Evolutionary conservation across 1,284 basidiomycete genomes (phyloP).

Genomic region (Prillingera fragicola): DNA sequence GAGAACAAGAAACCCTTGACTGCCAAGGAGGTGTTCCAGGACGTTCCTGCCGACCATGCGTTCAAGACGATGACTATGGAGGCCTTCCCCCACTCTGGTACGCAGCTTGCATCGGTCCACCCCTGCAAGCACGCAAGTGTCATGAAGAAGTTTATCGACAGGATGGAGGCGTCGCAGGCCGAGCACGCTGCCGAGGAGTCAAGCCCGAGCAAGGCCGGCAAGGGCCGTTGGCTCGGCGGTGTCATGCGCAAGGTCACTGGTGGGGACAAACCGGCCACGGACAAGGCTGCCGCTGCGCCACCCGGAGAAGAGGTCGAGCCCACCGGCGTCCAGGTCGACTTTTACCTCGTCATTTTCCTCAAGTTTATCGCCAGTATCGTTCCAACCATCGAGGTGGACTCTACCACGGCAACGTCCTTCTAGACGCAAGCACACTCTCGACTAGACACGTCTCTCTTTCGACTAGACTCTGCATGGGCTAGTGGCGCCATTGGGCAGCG

Average conservation of each 20-base stretch:
- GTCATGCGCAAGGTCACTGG: slow-evolving; percentile 68
- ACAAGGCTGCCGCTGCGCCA: slow-evolving; percentile 43
- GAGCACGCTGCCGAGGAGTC: slow-evolving; percentile 48
- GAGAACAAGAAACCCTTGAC: slow-evolving; percentile 85
- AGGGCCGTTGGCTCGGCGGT: slow-evolving; percentile 68
- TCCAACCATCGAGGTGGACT: slow-evolving; percentile 74
- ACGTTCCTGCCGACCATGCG: slow-evolving; percentile 94
- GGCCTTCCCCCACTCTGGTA: slow-evolving; percentile 84
- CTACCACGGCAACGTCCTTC: slow-evolving; percentile 20
- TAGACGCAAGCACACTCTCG: slow-evolving; percentile 3
- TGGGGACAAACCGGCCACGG: slow-evolving; percentile 31
- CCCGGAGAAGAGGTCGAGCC: slow-evolving; percentile 54
- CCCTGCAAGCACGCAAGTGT: slow-evolving; percentile 98
- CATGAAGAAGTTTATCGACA: slow-evolving; percentile 99
- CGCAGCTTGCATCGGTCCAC: slow-evolving; percentile 85
- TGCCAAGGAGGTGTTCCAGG: slow-evolving; percentile 90
- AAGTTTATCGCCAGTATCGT: slow-evolving; percentile 78
- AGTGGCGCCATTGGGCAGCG: no score
- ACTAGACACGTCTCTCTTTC: no score
- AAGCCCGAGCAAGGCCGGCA: no score
- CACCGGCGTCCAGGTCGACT: slow-evolving; percentile 87
- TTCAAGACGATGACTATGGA: slow-evolving; percentile 99
- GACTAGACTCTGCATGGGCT: no score
- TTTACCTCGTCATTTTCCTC: slow-evolving; percentile 91
- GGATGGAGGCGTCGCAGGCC: slow-evolving; percentile 82